Evolutionary conservation across 805 yeast species (phyloP).

Genomic region (Wickerhamomyces mucosus): DNA sequence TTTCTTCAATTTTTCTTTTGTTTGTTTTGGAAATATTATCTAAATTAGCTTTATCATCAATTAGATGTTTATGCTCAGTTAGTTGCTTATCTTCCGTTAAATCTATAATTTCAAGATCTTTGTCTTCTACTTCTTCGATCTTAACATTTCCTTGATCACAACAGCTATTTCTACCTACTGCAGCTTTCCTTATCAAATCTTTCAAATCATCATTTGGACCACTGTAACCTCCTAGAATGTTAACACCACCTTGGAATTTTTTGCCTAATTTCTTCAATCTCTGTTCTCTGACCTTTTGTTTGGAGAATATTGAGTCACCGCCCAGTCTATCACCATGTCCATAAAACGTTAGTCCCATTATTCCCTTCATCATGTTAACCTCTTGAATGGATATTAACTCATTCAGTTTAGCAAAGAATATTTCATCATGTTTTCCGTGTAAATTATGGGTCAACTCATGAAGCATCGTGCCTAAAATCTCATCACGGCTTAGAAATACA

Average conservation of each 20-base stretch:
- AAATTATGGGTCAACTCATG: conserved; percentile 83
- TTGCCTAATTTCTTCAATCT: conserved; percentile 31
- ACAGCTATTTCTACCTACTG: conserved; percentile 37
- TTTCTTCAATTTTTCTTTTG: no score
- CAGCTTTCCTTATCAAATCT: conserved; percentile 46
- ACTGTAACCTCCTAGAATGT: conserved; percentile 8
- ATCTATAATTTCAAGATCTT: no score
- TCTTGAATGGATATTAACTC: conserved; percentile 33
- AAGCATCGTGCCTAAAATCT: conserved; percentile 70
- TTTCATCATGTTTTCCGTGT: conserved; percentile 70
- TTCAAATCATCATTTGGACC: conserved; percentile 22
- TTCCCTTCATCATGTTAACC: conserved; percentile 30
- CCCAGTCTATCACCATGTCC: conserved; percentile 13
- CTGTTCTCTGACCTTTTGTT: conserved; percentile 26
- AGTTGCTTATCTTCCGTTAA: no score
- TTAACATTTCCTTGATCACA: background rate
- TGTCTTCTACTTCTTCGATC: background rate
- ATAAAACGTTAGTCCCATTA: conserved; percentile 3
- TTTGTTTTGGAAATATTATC: no score
- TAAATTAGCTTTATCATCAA: no score
- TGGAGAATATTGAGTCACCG: conserved; percentile 29
- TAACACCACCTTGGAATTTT: conserved; percentile 12
- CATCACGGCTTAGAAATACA: conserved; percentile 52
- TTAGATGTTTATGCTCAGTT: no score
- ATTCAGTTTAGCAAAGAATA: conserved; percentile 59